These are phyloP conservation scores for Rhododendron henanense DNA, from an alignment of 148 eudicot species.

Conservation along the genomic window DNA sequence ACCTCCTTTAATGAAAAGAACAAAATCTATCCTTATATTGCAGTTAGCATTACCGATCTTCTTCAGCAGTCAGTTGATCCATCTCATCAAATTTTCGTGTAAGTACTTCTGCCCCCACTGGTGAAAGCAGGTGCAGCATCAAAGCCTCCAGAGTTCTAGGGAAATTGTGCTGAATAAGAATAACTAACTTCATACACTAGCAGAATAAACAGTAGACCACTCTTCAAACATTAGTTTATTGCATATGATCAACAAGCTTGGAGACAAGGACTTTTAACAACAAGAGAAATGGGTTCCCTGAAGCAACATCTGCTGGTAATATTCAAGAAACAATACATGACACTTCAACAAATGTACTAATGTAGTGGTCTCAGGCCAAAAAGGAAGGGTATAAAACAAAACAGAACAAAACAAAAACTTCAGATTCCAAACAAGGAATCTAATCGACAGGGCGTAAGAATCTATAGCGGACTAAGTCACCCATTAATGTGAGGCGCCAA, in stretches of 20 bases:
- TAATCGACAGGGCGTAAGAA: background rate
- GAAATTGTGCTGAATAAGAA: conserved; percentile 62
- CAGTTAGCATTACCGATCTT: conserved; percentile 42
- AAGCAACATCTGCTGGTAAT: conserved; percentile 9
- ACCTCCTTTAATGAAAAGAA: conserved; percentile 5
- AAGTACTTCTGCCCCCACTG: conserved; percentile 88
- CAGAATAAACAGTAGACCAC: background rate
- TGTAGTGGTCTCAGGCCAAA: conserved; percentile 12
- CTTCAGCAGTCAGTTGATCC: conserved; percentile 62
- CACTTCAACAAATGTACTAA: conserved; percentile 13
- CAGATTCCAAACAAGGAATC: conserved; percentile 10
- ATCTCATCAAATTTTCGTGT: conserved; percentile 84
- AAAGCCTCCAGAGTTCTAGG: conserved; percentile 88
- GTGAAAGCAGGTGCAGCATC: conserved; percentile 76
- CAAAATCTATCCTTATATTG: background rate
- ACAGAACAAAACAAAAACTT: conserved; percentile 11
- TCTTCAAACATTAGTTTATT: background rate
- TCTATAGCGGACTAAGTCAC: background rate
- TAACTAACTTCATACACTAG: conserved; percentile 8
- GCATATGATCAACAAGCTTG: background rate
- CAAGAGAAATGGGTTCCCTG: background rate
- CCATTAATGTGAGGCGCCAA: background rate
- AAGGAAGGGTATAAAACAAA: conserved; percentile 1
- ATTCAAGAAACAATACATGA: background rate
- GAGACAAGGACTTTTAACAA: background rate